A percentile compares a stretch with the other conserved stretches of the same genome.
Conservation (phyloP, 148 eudicot genomes). For the Diospyros kaki region DNA sequence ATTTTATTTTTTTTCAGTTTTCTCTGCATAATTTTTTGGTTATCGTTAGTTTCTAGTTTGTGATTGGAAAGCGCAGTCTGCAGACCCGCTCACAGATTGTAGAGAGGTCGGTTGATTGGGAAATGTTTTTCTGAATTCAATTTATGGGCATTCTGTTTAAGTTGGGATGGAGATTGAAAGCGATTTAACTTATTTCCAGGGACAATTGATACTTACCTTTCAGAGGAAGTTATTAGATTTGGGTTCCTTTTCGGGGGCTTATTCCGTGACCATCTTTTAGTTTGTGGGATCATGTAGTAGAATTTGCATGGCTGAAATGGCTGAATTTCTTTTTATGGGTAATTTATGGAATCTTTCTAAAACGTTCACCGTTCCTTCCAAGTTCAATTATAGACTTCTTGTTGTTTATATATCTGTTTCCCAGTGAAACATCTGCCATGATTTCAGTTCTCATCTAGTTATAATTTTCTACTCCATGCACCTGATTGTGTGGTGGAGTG, state of each 20-base stretch:
- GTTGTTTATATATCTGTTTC: background rate
- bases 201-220: background rate
- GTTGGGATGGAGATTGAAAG: background rate
- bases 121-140: background rate
- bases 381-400: background rate
- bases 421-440: background rate
- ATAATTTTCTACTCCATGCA: background rate
- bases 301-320: background rate
- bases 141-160: background rate
- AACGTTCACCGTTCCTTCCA: background rate
- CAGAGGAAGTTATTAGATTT: background rate
- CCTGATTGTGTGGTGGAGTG: background rate
- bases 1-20: background rate
- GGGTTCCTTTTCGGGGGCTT: background rate
- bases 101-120: background rate
- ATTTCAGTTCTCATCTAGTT: background rate
- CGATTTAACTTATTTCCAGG: background rate
- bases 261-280: background rate
- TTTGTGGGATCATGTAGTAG: background rate
- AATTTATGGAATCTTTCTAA: background rate
- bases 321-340: background rate
- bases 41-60: background rate
- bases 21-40: background rate
- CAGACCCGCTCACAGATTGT: background rate
- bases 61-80: background rate